phyloP scores from a whole-genome alignment of 2,329 filamentous ascomycete species.

The Colletotrichum higginsianum region DNA sequence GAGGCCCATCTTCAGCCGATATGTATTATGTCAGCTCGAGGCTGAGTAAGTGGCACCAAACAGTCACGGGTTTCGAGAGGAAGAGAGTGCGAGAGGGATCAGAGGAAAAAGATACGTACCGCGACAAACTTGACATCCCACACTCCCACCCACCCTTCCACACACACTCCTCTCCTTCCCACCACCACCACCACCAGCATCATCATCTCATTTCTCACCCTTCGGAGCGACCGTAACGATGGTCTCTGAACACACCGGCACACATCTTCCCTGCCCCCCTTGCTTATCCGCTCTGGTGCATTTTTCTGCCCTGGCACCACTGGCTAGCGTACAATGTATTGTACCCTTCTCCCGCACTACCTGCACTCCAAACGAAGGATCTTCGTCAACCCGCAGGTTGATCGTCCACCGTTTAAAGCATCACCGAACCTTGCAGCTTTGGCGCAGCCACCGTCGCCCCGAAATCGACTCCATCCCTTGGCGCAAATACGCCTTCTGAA shows the following conservation, averaged over 20 bases:
- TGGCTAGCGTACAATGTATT: not conserved
- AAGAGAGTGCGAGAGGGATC: no score
- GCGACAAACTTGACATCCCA: not conserved
- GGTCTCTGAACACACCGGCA: conserved; percentile 5
- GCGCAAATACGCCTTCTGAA: conserved; percentile 15
- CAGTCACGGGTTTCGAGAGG: not conserved
- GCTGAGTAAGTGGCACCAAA: conserved; percentile 15
- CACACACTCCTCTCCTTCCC: not conserved
- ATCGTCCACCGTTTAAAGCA: conserved; percentile 41
- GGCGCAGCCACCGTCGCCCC: conserved; percentile 30
- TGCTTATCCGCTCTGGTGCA: conserved; percentile 16
- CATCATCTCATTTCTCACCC: conserved; percentile 33
- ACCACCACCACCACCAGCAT: not conserved
- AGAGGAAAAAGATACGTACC: not conserved
- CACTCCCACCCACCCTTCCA: not conserved
- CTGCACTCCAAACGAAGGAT: conserved; percentile 40
- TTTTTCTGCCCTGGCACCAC: not conserved
- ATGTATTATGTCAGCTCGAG: conserved; percentile 20
- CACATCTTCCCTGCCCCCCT: conserved; percentile 13
- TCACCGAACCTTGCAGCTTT: conserved; percentile 41
- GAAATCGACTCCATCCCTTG: conserved; percentile 27
- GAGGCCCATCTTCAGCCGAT: conserved; percentile 2
- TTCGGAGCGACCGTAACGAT: conserved; percentile 24
- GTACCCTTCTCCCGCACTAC: conserved; percentile 31
- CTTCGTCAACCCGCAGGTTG: conserved; percentile 40